phyloP scores from a whole-genome alignment of 2,329 filamentous ascomycete species.

The Hirsutella minnesotensis region DNA sequence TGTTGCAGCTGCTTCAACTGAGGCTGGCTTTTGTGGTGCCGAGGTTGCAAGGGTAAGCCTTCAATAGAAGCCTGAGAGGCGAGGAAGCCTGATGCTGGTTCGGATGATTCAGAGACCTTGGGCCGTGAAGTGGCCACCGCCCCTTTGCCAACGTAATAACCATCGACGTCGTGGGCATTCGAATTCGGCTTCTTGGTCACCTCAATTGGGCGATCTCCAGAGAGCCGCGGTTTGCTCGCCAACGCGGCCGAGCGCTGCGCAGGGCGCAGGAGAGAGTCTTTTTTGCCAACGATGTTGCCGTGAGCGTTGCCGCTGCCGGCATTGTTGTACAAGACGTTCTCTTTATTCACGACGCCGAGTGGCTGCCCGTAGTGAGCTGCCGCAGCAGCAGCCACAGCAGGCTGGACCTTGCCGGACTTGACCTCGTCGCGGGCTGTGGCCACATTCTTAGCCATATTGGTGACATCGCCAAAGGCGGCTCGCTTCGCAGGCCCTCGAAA shows the following conservation, averaged over 20 bases:
- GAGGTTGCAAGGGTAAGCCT: slow-evolving; percentile 21
- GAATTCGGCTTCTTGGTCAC: slow-evolving; percentile 12
- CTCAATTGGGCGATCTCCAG: slow-evolving; percentile 11
- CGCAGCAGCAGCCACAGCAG: slow-evolving; percentile 10
- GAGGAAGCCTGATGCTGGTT: slow-evolving; percentile 2
- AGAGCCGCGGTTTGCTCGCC: slow-evolving; percentile 11
- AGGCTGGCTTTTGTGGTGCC: slow-evolving; percentile 43
- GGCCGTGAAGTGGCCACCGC: slow-evolving; percentile 10
- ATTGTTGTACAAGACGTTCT: slow-evolving; percentile 23
- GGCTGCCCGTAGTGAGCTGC: slow-evolving; percentile 14
- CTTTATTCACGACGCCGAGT: slow-evolving; percentile 25
- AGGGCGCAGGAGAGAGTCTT: slow-evolving; percentile 25
- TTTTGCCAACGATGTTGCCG: slow-evolving; percentile 6
- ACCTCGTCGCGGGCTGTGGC: slow-evolving; percentile 17
- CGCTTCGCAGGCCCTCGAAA: slow-evolving; percentile 50
- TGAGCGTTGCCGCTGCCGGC: not conserved
- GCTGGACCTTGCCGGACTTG: slow-evolving; percentile 23
- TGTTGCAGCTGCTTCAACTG: slow-evolving; percentile 32
- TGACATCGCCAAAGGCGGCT: slow-evolving; percentile 71
- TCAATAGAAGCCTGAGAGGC: slow-evolving; percentile 8
- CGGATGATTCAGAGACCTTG: slow-evolving; percentile 5
- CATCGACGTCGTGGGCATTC: slow-evolving; percentile 6
- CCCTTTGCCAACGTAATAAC: slow-evolving; percentile 5
- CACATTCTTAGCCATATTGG: slow-evolving; percentile 46
- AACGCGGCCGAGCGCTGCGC: slow-evolving; percentile 18